These are phyloP conservation scores for Cryptococcus sp. DNA, from an alignment of 1,284 basidiomycete genomes.

Conservation along the genomic window DNA sequence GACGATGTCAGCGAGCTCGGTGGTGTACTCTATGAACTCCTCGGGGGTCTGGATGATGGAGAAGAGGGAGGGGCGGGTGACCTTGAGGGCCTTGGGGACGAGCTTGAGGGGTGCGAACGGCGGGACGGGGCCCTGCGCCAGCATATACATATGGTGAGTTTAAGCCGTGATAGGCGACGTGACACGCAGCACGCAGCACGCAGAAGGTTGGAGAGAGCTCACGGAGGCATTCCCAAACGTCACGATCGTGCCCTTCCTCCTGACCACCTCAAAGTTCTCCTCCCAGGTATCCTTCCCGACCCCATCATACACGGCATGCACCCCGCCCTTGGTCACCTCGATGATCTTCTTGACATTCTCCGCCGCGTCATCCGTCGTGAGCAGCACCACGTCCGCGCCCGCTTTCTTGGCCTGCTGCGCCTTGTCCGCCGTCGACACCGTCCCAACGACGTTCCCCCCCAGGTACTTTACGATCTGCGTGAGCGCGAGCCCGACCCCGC, in stretches of 20 bases:
- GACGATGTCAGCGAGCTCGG: conserved; percentile 66
- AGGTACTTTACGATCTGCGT: conserved; percentile 54
- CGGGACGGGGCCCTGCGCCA: conserved; percentile 32
- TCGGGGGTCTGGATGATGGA: conserved; percentile 68
- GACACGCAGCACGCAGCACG: no score
- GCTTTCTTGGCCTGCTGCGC: conserved; percentile 71
- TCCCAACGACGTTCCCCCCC: conserved; percentile 89
- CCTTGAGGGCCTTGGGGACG: conserved; percentile 74
- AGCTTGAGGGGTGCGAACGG: conserved; percentile 71
- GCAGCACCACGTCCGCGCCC: conserved; percentile 82
- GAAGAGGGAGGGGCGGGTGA: conserved; percentile 62
- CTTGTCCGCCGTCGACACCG: conserved; percentile 80
- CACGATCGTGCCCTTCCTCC: not conserved
- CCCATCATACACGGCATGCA: conserved; percentile 82
- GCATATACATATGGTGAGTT: no score
- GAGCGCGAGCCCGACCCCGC: conserved; percentile 59
- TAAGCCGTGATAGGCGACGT: no score
- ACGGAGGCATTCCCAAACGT: not conserved
- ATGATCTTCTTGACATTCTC: conserved; percentile 61
- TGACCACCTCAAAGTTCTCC: conserved; percentile 4
- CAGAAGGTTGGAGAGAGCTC: conserved; percentile 11
- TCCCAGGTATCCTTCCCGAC: conserved; percentile 69
- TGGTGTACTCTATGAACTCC: conserved; percentile 65
- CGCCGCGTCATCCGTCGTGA: conserved; percentile 59
- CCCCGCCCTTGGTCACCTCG: conserved; percentile 77